Base-by-base conservation (phyloP, 1,284 basidiomycete genomes). In the Quambalaria eucalypti region DNA sequence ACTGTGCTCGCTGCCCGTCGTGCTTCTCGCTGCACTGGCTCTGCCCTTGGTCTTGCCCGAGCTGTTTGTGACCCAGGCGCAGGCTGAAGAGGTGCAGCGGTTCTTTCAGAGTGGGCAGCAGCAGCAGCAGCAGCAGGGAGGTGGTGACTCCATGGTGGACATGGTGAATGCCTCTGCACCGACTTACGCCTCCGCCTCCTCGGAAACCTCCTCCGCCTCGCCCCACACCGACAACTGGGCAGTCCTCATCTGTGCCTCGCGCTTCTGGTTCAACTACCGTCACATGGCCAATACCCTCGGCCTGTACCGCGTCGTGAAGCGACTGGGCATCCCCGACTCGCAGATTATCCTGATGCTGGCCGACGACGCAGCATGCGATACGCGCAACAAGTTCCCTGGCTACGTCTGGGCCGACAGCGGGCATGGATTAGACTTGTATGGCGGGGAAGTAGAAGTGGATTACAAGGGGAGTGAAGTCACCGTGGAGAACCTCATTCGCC, bases 241-340 rank as follows among this genome's bases (percentile, higher is more conserved):
- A 0, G 92, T 99, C 1, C 80, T 98, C 25, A 91, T 97, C 1
- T 92, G 88, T 70, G 82, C 95, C 0, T 93, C 90, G 5, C 78
- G 92, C 58, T 96, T 92, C 74, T 96, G 92, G 92, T 97, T 98
- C 81, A 98, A 98, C 76, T 98, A 98, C 72, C 81, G 93, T 87
- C 93, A 98, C 76, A 96, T 97, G 87, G 86, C 93, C 14, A 98
- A 98, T 78, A 88, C 92, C 0, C 82, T 98, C 10, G 92, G 91
- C 69, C 96, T 98, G 91, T 98, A 98, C 74, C 88, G 95, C 52
- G 97, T 92, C 1, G 90, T 99, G 51, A 98, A 98, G 76, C 85
- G 92, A 2, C 84, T 99, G 6, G 95, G 93, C 4, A 95, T 99
- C 51, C 93, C 93, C 2, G 93, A 98, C 78, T 90, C 87, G 14